These are phyloP conservation scores for Cordyceps cateniannulata DNA, from an alignment of 2,329 filamentous ascomycete species.

Conservation along the genomic window DNA sequence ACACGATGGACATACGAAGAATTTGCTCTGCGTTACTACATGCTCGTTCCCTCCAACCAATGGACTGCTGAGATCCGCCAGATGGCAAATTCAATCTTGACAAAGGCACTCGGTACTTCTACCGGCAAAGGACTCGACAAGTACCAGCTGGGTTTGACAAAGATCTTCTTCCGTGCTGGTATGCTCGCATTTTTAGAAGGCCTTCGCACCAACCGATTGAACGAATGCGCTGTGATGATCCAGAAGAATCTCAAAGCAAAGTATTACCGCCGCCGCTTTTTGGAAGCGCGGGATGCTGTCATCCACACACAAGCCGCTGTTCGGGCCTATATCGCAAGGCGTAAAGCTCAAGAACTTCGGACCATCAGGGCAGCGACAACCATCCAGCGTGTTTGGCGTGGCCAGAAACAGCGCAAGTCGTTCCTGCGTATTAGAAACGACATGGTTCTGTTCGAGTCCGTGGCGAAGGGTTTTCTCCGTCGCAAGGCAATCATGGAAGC, in stretches of 20 bases:
- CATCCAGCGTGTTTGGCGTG: slow-evolving; percentile 93
- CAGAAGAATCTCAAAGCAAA: slow-evolving; percentile 97
- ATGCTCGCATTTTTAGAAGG: slow-evolving; percentile 99
- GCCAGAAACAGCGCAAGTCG: slow-evolving; percentile 77
- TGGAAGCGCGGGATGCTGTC: slow-evolving; percentile 78
- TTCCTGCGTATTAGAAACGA: slow-evolving; percentile 76
- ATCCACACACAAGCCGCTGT: slow-evolving; percentile 71
- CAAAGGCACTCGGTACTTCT: slow-evolving; percentile 75
- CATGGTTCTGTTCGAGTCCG: slow-evolving; percentile 80
- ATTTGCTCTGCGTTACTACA: slow-evolving; percentile 95
- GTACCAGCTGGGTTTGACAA: slow-evolving; percentile 94
- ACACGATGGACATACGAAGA: slow-evolving; percentile 99
- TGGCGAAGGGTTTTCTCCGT: slow-evolving; percentile 85
- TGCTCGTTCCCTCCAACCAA: slow-evolving; percentile 81
- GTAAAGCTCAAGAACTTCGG: slow-evolving; percentile 71
- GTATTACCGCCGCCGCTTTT: slow-evolving; percentile 87
- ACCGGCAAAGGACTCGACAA: slow-evolving; percentile 75
- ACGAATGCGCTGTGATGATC: slow-evolving; percentile 93
- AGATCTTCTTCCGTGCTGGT: slow-evolving; percentile 98
- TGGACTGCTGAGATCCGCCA: slow-evolving; percentile 93
- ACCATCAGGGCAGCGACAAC: slow-evolving; percentile 82
- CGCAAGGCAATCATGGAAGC: slow-evolving; percentile 91
- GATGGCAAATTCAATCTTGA: slow-evolving; percentile 89
- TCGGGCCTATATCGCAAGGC: slow-evolving; percentile 72
- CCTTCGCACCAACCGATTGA: slow-evolving; percentile 80